A percentile compares a stretch with the other conserved stretches of the same genome.
phyloP scores from a whole-genome alignment of 1,284 basidiomycete species.

The Apiotrichum siamense region DNA sequence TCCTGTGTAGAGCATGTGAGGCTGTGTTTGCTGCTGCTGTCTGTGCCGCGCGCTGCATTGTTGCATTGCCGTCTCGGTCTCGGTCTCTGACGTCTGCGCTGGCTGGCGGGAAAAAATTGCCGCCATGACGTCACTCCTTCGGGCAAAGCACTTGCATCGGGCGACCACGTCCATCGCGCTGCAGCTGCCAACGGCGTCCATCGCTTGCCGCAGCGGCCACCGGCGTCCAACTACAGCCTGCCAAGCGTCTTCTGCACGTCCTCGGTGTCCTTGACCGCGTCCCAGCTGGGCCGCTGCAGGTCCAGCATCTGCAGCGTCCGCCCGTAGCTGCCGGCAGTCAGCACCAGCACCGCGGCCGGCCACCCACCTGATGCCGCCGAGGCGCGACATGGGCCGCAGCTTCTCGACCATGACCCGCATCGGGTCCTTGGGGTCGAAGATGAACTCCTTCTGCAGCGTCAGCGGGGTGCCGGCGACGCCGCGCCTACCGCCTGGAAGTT shows the following conservation, averaged over 20 bases:
- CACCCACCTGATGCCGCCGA: constrained; percentile 60
- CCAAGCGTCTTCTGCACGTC: constrained; percentile 21
- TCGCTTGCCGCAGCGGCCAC: neutral
- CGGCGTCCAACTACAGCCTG: neutral
- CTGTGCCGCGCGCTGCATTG: neutral
- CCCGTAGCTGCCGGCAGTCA: constrained; percentile 50
- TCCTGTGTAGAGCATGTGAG: neutral
- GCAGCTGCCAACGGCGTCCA: neutral
- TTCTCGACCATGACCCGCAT: constrained; percentile 46
- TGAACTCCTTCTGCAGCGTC: constrained; percentile 48
- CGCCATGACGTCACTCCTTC: too few relatives aligned
- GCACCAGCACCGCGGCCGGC: neutral
- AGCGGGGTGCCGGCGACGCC: neutral
- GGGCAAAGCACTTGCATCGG: too few relatives aligned
- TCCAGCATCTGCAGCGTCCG: constrained; percentile 39
- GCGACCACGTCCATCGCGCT: too few relatives aligned
- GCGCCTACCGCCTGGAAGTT: constrained; percentile 54
- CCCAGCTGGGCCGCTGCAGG: constrained; percentile 57
- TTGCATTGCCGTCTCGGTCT: too few relatives aligned
- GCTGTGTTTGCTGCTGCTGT: neutral
- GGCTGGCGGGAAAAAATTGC: too few relatives aligned
- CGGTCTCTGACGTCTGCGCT: too few relatives aligned
- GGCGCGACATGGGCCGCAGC: constrained; percentile 57
- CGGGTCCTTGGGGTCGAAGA: constrained; percentile 54
- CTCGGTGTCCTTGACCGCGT: constrained; percentile 48